phyloP scores from a whole-genome alignment of 164 flowering plant species.

The Chimonanthus salicifolius region DNA sequence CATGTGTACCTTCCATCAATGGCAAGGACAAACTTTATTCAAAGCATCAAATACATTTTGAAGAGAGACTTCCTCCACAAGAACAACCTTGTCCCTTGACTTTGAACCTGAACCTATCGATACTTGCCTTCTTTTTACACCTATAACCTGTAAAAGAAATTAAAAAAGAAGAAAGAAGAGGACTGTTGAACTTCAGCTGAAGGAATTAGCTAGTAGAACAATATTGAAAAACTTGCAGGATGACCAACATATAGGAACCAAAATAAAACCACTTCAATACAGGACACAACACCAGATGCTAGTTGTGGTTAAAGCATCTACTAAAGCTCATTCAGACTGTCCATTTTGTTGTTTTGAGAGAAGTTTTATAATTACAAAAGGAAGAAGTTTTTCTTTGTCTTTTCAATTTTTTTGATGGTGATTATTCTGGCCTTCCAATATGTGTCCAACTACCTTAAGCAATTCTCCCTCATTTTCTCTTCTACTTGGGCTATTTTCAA shows the following conservation, averaged over 20 bases:
- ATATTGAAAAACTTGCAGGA: neutral
- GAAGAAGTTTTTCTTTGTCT: neutral
- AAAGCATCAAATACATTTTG: constrained; percentile 65
- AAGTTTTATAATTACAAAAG: neutral
- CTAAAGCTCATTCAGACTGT: neutral
- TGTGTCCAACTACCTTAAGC: too few species aligned
- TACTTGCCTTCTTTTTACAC: constrained; percentile 82
- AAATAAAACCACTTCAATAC: neutral
- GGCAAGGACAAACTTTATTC: constrained; percentile 38
- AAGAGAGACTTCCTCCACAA: constrained; percentile 73
- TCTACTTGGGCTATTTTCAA: too few species aligned
- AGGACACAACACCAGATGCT: neutral
- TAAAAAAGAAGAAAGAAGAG: neutral
- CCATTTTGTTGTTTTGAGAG: neutral
- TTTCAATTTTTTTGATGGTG: too few species aligned
- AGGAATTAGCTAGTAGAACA: neutral
- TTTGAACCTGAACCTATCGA: constrained; percentile 79
- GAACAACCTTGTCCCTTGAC: constrained; percentile 87
- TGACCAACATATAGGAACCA: neutral
- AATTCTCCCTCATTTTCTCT: too few species aligned
- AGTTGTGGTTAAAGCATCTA: neutral
- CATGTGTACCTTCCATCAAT: constrained; percentile 10
- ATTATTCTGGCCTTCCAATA: too few species aligned
- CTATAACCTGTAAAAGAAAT: constrained; percentile 53
- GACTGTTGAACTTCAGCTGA: neutral